A percentile compares a stretch with the other conserved stretches of the same genome.
phyloP scores from a whole-genome alignment of 139 green algal genomes.

The Chloropicon primus region DNA sequence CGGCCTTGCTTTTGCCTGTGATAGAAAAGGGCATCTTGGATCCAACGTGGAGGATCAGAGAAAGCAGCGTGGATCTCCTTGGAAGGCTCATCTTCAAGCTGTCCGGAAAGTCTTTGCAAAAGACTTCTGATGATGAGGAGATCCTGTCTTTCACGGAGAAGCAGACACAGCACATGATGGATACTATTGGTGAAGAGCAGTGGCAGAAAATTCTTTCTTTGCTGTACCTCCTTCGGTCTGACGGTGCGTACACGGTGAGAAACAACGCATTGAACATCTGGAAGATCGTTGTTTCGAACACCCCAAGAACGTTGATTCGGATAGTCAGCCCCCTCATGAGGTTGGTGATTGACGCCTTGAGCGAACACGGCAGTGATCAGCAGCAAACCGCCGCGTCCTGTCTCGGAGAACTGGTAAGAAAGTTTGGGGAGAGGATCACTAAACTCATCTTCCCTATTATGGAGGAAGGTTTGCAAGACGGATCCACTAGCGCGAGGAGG shows the following conservation, averaged over 20 bases:
- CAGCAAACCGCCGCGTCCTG: constrained; percentile 52
- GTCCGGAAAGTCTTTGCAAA: constrained; percentile 5
- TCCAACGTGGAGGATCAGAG: constrained; percentile 88
- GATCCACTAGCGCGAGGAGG: constrained; percentile 27
- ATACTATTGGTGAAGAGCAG: not conserved
- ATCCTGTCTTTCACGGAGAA: not conserved
- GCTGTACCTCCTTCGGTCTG: constrained; percentile 8
- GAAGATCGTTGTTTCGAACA: constrained; percentile 95
- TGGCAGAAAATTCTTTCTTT: not conserved
- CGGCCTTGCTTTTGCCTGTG: constrained; percentile 80
- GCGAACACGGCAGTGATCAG: constrained; percentile 30
- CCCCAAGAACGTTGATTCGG: constrained; percentile 74
- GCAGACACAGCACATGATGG: not conserved
- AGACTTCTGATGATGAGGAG: not conserved
- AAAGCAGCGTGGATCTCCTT: constrained; percentile 83
- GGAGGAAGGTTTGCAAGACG: constrained; percentile 33
- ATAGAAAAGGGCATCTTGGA: constrained; percentile 76
- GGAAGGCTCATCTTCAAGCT: constrained; percentile 86
- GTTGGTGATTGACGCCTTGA: constrained; percentile 53
- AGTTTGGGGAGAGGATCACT: constrained; percentile 91
- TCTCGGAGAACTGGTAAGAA: constrained; percentile 88
- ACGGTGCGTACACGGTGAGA: constrained; percentile 47
- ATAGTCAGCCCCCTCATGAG: constrained; percentile 47
- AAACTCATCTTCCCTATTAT: constrained; percentile 82
- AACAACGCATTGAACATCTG: constrained; percentile 80